Evolutionary conservation across 805 yeast genomes (phyloP).

Genomic region (Brettanomyces anomalus): DNA sequence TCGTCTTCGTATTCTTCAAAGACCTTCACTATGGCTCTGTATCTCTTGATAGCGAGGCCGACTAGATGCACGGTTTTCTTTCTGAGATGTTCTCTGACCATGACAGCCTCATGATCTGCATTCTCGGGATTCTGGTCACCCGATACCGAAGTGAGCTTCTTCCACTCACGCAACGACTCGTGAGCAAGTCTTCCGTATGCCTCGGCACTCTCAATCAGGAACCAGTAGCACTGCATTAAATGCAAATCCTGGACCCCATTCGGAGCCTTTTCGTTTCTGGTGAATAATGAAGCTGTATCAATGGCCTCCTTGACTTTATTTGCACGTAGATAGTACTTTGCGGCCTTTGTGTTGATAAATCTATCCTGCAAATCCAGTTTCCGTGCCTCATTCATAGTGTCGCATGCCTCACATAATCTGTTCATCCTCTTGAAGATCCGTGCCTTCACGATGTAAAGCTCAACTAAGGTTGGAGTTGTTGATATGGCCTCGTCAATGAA

Average conservation of each 20-base stretch:
- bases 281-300: conserved; percentile 66
- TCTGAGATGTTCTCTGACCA: conserved; percentile 34
- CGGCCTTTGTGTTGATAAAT: conserved; percentile 80
- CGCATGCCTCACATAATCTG: conserved; percentile 52
- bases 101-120: conserved; percentile 26
- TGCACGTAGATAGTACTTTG: conserved; percentile 75
- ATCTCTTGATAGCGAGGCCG: conserved; percentile 79
- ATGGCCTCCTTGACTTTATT: conserved; percentile 67
- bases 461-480: conserved; percentile 80
- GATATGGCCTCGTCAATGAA: conserved; percentile 53
- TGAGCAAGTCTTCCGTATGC: conserved; percentile 60
- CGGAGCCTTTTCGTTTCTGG: conserved; percentile 72
- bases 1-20: conserved; percentile 69
- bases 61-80: conserved; percentile 24
- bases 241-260: conserved; percentile 84
- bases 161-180: conserved; percentile 15
- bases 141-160: background rate
- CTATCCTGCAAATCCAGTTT: conserved; percentile 80
- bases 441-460: conserved; percentile 71
- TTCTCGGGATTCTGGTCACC: conserved; percentile 8
- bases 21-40: conserved; percentile 51
- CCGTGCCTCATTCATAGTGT: conserved; percentile 61
- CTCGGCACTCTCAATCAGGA: conserved; percentile 75
- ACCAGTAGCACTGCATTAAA: conserved; percentile 88
- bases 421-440: conserved; percentile 69